These are phyloP conservation scores for Candida sakaeoensis DNA, from an alignment of 805 yeast species.

Conservation along the genomic window DNA sequence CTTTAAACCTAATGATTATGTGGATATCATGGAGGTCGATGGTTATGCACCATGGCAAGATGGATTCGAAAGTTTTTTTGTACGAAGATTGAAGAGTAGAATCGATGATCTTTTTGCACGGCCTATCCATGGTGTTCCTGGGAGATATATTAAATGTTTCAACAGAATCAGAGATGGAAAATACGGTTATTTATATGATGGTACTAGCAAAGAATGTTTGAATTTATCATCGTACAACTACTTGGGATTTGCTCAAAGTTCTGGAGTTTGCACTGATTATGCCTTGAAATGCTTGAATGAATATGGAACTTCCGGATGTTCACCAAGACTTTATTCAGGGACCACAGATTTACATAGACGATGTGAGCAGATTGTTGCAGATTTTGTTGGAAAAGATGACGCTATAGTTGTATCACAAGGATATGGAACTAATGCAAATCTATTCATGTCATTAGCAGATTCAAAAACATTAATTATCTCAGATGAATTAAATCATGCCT, in stretches of 20 bases:
- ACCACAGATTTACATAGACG: constrained; percentile 67
- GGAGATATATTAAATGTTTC: constrained; percentile 79
- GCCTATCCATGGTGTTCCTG: constrained; percentile 96
- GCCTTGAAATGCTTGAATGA: constrained; percentile 59
- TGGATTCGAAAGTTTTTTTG: constrained; percentile 89
- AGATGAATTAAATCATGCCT: constrained; percentile 95
- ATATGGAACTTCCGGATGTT: constrained; percentile 76
- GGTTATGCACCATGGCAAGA: constrained; percentile 97
- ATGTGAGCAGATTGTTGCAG: constrained; percentile 76
- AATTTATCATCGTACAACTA: constrained; percentile 91
- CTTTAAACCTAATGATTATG: constrained; percentile 63
- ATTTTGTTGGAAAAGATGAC: constrained; percentile 87
- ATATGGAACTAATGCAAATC: constrained; percentile 88
- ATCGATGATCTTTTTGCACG: constrained; percentile 93
- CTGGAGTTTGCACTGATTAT: constrained; percentile 82
- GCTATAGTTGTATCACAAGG: constrained; percentile 89
- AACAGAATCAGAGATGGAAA: constrained; percentile 71
- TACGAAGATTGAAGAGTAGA: constrained; percentile 85
- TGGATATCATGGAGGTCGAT: constrained; percentile 66
- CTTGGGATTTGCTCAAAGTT: constrained; percentile 94
- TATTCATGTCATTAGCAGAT: constrained; percentile 80
- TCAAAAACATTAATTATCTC: constrained; percentile 86
- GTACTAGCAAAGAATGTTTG: constrained; percentile 70
- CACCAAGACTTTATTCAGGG: constrained; percentile 74
- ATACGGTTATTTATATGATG: constrained; percentile 68